These are phyloP conservation scores for Tanacetum coccineum DNA, from an alignment of 129 eudicot genomes.

Conservation along the genomic window DNA sequence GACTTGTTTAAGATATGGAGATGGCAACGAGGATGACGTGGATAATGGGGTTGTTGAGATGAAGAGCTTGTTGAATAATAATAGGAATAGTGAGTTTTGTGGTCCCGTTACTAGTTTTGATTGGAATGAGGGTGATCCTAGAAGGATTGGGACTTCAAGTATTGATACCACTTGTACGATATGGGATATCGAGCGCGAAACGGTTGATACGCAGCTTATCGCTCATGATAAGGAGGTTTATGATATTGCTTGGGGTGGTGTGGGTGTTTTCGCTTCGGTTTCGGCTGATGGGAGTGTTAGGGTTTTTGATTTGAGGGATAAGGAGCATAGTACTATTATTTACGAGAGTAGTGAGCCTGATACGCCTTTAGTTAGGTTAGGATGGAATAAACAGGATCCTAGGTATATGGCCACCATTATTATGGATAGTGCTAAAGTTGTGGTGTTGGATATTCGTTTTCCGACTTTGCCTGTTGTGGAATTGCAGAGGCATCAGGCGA, in stretches of 20 bases:
- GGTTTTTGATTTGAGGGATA: conserved; percentile 82
- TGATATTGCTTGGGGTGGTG: conserved; percentile 98
- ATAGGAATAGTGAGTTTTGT: no score
- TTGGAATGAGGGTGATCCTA: no score
- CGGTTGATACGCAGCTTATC: conserved; percentile 73
- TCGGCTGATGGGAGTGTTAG: conserved; percentile 92
- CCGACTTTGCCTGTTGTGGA: conserved; percentile 92
- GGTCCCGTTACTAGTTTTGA: no score
- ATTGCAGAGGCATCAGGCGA: conserved; percentile 84
- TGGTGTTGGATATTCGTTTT: conserved; percentile 81
- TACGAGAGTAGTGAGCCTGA: conserved; percentile 93
- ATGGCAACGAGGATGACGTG: no score
- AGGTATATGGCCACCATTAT: conserved; percentile 95
- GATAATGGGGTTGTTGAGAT: no score
- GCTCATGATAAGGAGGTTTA: conserved; percentile 98
- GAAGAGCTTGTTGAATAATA: no score
- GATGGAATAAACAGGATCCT: conserved; percentile 98
- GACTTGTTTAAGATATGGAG: no score
- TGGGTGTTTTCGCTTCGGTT: conserved; percentile 89
- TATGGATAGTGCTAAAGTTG: conserved; percentile 92
- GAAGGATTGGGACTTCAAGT: no score
- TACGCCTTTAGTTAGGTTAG: conserved; percentile 78
- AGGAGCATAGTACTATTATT: conserved; percentile 89
- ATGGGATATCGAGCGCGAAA: no score
- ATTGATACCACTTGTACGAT: no score